Conservation (phyloP, 495 filamentous ascomycete genomes). For the Achaetomiella virescens region DNA sequence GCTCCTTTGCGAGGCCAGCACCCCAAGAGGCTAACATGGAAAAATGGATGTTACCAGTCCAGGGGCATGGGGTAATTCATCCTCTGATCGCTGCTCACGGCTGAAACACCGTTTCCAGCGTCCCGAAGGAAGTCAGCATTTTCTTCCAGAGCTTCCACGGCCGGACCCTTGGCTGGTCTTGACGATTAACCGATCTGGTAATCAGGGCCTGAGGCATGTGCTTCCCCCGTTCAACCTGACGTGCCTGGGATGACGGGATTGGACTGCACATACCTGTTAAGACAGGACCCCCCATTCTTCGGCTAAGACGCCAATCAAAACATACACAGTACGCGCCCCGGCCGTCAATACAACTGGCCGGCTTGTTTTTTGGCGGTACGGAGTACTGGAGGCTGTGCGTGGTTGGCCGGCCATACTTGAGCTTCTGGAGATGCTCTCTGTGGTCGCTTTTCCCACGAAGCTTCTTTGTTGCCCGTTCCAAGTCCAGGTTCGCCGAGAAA, state of each 20-base stretch:
- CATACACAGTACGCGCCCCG: not conserved
- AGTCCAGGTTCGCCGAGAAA: conserved; percentile 5
- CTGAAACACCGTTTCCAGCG: conserved; percentile 35
- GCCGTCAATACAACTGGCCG: not conserved
- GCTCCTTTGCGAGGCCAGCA: conserved; percentile 12
- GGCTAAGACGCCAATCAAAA: not conserved
- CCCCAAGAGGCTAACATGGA: conserved; percentile 29
- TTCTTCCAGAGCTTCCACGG: conserved; percentile 28
- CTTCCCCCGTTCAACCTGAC: conserved; percentile 8
- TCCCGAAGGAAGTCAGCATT: conserved; percentile 27
- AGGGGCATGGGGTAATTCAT: conserved; percentile 32
- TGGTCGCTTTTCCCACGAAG: not conserved
- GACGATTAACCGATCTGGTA: conserved; percentile 34
- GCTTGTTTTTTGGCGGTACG: not conserved
- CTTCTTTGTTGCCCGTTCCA: conserved; percentile 18
- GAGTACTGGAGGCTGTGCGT: not conserved
- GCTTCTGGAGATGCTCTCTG: not conserved
- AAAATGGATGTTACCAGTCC: conserved; percentile 26
- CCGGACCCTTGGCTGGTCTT: conserved; percentile 10
- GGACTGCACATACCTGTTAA: not conserved
- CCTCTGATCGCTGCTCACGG: conserved; percentile 35
- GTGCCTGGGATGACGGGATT: conserved; percentile 7
- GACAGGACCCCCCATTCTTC: not conserved
- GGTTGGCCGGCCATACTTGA: not conserved
- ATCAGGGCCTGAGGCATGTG: conserved; percentile 8